Evolutionary conservation across 2,329 filamentous ascomycete species (phyloP).

Genomic region (Colletotrichum liaoningense): DNA sequence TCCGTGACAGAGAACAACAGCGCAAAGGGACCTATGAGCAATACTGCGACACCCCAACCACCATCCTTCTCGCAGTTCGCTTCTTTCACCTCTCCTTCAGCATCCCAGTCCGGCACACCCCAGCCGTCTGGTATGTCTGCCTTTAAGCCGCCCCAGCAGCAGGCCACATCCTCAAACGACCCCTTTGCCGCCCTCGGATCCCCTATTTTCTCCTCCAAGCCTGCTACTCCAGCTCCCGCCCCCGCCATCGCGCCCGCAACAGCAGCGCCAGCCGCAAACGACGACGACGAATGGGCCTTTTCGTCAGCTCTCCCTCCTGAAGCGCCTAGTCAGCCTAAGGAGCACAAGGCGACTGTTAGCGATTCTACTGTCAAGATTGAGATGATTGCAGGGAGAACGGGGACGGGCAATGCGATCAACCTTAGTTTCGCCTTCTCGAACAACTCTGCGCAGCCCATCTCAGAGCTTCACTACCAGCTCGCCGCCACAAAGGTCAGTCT

Average conservation of each 20-base stretch:
- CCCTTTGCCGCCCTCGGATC: constrained; percentile 59
- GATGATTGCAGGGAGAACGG: constrained; percentile 74
- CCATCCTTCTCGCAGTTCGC: constrained; percentile 66
- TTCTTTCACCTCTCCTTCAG: constrained; percentile 63
- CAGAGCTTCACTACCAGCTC: constrained; percentile 88
- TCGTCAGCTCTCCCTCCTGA: constrained; percentile 82
- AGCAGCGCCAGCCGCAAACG: constrained; percentile 51
- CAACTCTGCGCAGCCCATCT: constrained; percentile 75
- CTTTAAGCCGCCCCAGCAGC: constrained; percentile 56
- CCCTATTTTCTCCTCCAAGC: constrained; percentile 51
- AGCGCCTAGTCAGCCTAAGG: constrained; percentile 62
- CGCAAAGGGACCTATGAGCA: constrained; percentile 56
- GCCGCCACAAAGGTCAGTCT: constrained; percentile 87
- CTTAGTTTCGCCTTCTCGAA: constrained; percentile 89
- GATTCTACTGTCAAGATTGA: constrained; percentile 79
- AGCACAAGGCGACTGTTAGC: constrained; percentile 75
- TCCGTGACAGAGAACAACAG: constrained; percentile 71
- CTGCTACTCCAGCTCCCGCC: constrained; percentile 47
- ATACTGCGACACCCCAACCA: constrained; percentile 49
- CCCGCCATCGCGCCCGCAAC: constrained; percentile 38
- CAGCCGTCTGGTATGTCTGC: constrained; percentile 60
- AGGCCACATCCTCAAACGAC: constrained; percentile 52
- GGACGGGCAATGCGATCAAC: constrained; percentile 68
- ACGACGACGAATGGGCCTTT: constrained; percentile 96
- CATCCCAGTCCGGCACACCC: constrained; percentile 65